Evolutionary conservation across 805 yeast genomes (phyloP).

Genomic region (Saturnispora quitensis): DNA sequence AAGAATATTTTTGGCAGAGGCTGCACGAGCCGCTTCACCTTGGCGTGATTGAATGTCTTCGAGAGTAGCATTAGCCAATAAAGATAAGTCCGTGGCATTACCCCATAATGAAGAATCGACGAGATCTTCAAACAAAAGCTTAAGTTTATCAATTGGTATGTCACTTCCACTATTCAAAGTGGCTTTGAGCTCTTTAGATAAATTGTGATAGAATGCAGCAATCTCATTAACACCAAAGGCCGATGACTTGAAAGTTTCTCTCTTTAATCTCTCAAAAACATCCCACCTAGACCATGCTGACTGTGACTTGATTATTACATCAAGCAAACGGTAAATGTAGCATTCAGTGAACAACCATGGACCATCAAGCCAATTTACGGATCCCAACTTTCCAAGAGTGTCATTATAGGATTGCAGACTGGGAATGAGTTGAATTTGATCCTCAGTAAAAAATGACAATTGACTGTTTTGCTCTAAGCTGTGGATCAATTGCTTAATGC

Average conservation of each 20-base stretch:
- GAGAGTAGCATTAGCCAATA: constrained; percentile 77
- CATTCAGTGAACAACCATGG: constrained; percentile 92
- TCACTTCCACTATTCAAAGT: constrained; percentile 20
- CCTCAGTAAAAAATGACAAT: constrained; percentile 33
- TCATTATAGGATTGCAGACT: constrained; percentile 54
- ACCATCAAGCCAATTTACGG: constrained; percentile 65
- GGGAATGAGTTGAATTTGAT: constrained; percentile 20
- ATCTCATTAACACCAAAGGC: constrained; percentile 72
- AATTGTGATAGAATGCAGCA: constrained; percentile 50
- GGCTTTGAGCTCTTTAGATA: constrained; percentile 19
- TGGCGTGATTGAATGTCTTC: constrained; percentile 89
- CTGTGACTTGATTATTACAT: constrained; percentile 33
- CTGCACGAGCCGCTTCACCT: constrained; percentile 78
- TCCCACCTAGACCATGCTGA: constrained; percentile 53
- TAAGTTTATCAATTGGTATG: constrained; percentile 30
- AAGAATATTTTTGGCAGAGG: constrained; percentile 69
- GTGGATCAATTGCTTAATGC: constrained; percentile 35
- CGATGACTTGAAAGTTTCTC: constrained; percentile 66
- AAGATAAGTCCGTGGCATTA: constrained; percentile 89
- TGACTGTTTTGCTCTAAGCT: constrained; percentile 35
- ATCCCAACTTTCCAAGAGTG: constrained; percentile 32
- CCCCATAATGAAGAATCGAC: constrained; percentile 94
- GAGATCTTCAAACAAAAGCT: constrained; percentile 68
- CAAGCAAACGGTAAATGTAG: constrained; percentile 63
- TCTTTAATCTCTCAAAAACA: constrained; percentile 61